These are phyloP conservation scores for Crotalaria pallida DNA, from an alignment of 306 rosid genomes.

Conservation along the genomic window DNA sequence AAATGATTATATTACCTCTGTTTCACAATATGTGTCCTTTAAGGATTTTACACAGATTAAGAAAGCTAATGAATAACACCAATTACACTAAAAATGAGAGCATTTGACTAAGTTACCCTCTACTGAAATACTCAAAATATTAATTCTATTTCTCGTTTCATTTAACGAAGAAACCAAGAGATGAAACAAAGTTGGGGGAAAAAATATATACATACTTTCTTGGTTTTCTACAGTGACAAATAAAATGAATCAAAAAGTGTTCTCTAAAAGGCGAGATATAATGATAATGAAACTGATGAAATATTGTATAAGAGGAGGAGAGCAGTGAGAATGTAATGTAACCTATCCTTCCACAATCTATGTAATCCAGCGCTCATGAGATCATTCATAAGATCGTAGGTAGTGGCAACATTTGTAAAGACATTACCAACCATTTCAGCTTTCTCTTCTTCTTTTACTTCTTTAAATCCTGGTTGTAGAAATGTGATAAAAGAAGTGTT, in stretches of 20 bases:
- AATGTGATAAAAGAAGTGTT: not conserved
- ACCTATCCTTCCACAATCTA: conserved; percentile 98
- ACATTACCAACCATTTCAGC: conserved; percentile 81
- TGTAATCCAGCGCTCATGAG: conserved; percentile 92
- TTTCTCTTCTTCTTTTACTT: conserved; percentile 88
- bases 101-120: not conserved
- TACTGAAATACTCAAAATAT: not conserved
- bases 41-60: not conserved
- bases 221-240: not conserved
- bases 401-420: conserved; percentile 85
- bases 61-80: not conserved
- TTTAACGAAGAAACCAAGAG: not conserved
- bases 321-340: not conserved
- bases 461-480: conserved; percentile 61
- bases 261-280: not conserved
- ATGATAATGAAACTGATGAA: not conserved
- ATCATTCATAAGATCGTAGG: conserved; percentile 87
- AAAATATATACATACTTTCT: not conserved
- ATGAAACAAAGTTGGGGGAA: not conserved
- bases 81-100: not conserved
- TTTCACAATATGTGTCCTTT: not conserved
- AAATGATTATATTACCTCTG: not conserved
- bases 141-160: not conserved
- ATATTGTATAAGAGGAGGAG: not conserved
- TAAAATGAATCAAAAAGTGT: not conserved